Percentiles rank a stretch among this genome's conserved stretches.
phyloP scores from a whole-genome alignment of 306 rosid genomes.

The Begonia peltatifolia region DNA sequence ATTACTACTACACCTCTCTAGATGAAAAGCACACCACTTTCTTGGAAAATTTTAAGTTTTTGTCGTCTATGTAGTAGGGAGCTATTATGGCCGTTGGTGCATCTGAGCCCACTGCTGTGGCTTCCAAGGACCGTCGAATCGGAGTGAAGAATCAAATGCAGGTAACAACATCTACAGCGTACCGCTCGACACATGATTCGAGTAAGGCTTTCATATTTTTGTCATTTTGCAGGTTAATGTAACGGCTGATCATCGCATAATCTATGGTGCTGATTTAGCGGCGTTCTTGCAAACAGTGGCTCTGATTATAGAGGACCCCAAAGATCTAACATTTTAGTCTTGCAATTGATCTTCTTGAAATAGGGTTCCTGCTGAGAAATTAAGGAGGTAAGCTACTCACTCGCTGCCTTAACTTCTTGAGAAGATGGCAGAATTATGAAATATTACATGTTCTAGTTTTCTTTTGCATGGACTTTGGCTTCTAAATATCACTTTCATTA shows the following conservation, averaged over 20 bases:
- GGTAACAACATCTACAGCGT: conserved; percentile 25
- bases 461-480: too few relatives aligned
- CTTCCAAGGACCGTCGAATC: conserved; percentile 81
- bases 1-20: neutral
- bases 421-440: too few relatives aligned
- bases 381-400: too few relatives aligned
- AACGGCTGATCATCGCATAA: conserved; percentile 96
- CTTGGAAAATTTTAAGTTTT: too few relatives aligned
- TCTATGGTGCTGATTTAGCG: conserved; percentile 90
- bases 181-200: neutral
- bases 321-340: conserved; percentile 83
- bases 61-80: conserved; percentile 40
- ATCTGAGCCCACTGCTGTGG: conserved; percentile 70
- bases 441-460: too few relatives aligned
- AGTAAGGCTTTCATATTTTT: conserved; percentile 4
- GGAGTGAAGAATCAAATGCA: conserved; percentile 92
- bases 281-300: conserved; percentile 87
- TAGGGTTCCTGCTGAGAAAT: too few relatives aligned
- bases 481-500: too few relatives aligned
- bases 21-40: too few relatives aligned
- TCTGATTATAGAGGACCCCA: conserved; percentile 79
- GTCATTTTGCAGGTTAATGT: conserved; percentile 60
- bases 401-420: too few relatives aligned
- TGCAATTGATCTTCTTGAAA: too few relatives aligned
- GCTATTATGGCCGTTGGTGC: conserved; percentile 98